These are phyloP conservation scores for Amphicarpaea edgeworthii DNA, from an alignment of 306 rosid species.

Conservation along the genomic window DNA sequence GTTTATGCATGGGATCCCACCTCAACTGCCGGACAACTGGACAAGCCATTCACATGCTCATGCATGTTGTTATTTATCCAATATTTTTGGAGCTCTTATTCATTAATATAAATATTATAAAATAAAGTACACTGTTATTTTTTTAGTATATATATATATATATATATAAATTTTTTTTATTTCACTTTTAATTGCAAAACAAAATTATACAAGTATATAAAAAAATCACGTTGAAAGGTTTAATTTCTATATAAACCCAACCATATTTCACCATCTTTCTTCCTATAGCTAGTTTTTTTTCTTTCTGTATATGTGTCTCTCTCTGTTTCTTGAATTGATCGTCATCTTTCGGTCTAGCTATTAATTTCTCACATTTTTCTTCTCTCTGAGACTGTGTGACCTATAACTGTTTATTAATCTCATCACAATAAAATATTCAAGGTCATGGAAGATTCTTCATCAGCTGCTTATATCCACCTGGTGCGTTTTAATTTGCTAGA, in stretches of 20 bases:
- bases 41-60: no score
- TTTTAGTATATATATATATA: no score
- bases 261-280: conserved; percentile 20
- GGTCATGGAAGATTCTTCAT: conserved; percentile 62
- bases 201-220: neutral
- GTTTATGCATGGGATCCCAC: no score
- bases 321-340: neutral
- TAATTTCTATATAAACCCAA: conserved; percentile 32
- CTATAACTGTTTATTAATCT: neutral
- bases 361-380: conserved; percentile 7
- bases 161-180: no score
- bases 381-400: neutral
- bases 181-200: neutral
- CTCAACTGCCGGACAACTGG: no score
- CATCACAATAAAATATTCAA: neutral
- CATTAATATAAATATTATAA: no score
- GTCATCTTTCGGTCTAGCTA: neutral
- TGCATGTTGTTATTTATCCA: no score
- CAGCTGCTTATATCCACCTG: conserved; percentile 84
- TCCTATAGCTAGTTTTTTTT: neutral
- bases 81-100: no score
- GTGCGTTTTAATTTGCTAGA: conserved; percentile 42
- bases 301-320: neutral
- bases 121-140: no score
- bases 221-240: neutral